Base-by-base conservation (phyloP, 495 filamentous ascomycete genomes). In the Lasiosphaeria hispida region DNA sequence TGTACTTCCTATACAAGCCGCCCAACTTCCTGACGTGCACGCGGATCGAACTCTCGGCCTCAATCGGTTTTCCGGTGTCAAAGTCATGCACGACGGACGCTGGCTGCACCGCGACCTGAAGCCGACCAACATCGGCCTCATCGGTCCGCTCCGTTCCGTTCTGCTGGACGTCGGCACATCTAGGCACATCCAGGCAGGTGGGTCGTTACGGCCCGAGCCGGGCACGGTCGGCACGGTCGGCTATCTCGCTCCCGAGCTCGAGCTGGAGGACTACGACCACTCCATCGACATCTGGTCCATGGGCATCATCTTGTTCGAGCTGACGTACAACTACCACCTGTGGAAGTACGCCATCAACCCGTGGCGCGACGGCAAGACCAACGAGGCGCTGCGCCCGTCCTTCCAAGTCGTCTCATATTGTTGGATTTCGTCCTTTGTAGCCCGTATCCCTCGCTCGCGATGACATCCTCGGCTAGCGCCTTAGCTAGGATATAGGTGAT, bases 181-280 rank as follows among this genome's bases (percentile, higher is more conserved):
- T 18, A 58, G 35, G 19, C 14, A 43, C 18, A 47, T 54, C 17
- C 10, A 36, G 11, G n/a, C 51, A 19, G 44, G 59, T 44, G 38
- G 55, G 23, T 53, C 44, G 35, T 54, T 61, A 42, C 57, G 42
- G 38, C 57, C 59, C 15, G n/a, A 44, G 38, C 58, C 51, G 52
- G 61, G 53, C 5, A 17, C 4, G 7, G 59, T 52, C 4, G 61
- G 61, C 34, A 61, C 58, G 19, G 41, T 64, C 47, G 49, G 49
- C 45, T 64, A 61, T 55, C 39, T 61, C 18, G 58, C 61, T 47
- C 61, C 61, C 7, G 58, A 64, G 57, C 59, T 57, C 15, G 61
- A 64, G 39, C 34, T 52, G 43, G 41, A 39, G 35, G 36, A 47
- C 10, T 64, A 61, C 38, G 59, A 57, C 43, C 35, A 61, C 18